Conservation (phyloP, 148 eudicot species). For the Drosera capensis region DNA sequence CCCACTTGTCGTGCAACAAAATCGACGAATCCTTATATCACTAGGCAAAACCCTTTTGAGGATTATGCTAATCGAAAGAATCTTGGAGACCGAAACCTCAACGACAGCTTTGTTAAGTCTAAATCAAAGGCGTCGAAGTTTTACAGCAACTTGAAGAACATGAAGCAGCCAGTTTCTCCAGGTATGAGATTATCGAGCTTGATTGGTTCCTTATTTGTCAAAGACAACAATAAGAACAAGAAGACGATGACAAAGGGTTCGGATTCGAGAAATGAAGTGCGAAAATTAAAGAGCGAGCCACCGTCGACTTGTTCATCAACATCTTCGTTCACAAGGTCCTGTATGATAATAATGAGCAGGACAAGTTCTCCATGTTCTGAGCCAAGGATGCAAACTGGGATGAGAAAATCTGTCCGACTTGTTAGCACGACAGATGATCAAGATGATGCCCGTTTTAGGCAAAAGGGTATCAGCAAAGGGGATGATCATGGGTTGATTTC, state of each 20-base stretch:
- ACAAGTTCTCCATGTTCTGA: conserved; percentile 18
- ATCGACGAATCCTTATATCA: neutral
- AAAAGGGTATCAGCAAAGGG: conserved; percentile 17
- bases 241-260: conserved; percentile 1
- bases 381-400: conserved; percentile 18
- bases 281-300: neutral
- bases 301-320: conserved; percentile 44
- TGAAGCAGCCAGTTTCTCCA: conserved; percentile 75
- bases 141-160: conserved; percentile 50
- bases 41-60: neutral
- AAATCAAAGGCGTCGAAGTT: conserved; percentile 41
- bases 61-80: neutral
- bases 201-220: conserved; percentile 34
- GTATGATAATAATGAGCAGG: conserved; percentile 33
- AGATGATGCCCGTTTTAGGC: conserved; percentile 39
- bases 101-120: conserved; percentile 16
- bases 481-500: conserved; percentile 2
- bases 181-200: conserved; percentile 50
- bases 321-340: conserved; percentile 43
- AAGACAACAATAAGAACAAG: conserved; percentile 16
- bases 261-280: neutral
- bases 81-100: neutral
- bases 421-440: conserved; percentile 45
- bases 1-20: conserved; percentile 1
- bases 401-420: conserved; percentile 39